Evolutionary conservation across 2,329 filamentous ascomycete species (phyloP), one percentile per base, ranked within the genome.

Genomic region (Pseudocercospora pini-densiflorae): DNA sequence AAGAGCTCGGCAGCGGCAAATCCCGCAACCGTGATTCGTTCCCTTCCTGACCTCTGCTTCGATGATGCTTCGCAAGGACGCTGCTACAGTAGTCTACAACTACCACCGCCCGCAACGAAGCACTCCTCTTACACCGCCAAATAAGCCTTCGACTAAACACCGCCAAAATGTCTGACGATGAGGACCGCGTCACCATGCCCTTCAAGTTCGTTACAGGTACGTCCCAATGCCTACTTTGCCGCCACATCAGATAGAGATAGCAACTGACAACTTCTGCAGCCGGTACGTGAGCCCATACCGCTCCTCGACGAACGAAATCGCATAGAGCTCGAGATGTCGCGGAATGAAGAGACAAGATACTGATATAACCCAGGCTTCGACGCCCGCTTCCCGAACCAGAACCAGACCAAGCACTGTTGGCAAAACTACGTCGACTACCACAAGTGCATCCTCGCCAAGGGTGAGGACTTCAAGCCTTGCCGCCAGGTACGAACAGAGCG

Each of bases 341-440:
- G 14, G n/a, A 19, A 49, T 21, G 43, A 31, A 7, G 40, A 31
- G 6, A 19, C 14, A 2, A 54, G 23, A 63, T 58, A 43, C 12
- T 23, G 19, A 31, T 57, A 51, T 62, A 54, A 33, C 61, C 62
- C 72, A 97, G 95, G 95, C 87, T 97, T 96, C 86, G 95, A 99
- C 82, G 95, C 95, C 83, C 94, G 95, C 82, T 99, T 98, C 87
- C 95, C 95, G 79, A 97, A 99, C 88, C 86, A 89, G 87, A 99
- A 99, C 87, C 92, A 95, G 82, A 90, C 94, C 85, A 97, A 97
- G 91, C 94, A 99, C 89, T 99, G 95, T 92, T 99, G 95, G 95
- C 96, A 99, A 84, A 99, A 99, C 89, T 99, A 99, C 85, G 95
- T 99, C 86, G 95, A 99, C 84, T 98, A 99, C 88, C 92, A 99